Evolutionary conservation across 116 monocot species (phyloP).

Genomic region (Papilionanthe hybrid): DNA sequence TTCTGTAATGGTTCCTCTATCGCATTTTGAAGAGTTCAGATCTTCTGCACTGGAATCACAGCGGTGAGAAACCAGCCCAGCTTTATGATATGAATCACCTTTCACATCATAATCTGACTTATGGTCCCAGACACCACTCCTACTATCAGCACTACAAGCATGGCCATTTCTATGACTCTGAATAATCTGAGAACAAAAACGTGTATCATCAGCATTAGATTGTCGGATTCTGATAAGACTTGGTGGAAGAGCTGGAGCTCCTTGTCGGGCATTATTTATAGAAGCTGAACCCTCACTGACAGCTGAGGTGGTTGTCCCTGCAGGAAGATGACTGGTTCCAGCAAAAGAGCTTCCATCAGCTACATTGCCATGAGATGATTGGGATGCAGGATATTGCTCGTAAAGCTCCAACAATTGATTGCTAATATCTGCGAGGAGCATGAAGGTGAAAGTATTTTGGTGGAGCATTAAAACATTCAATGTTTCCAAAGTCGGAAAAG

Average conservation of each 20-base stretch:
- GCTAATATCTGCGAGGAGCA: conserved; percentile 28
- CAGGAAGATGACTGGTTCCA: conserved; percentile 9
- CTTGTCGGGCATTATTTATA: neutral
- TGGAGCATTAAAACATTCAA: too few relatives aligned
- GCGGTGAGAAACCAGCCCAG: too few relatives aligned
- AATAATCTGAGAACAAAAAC: neutral
- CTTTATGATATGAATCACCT: neutral
- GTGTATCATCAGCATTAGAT: too few relatives aligned
- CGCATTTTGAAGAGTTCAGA: too few relatives aligned
- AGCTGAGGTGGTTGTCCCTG: conserved; percentile 2
- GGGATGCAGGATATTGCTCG: conserved; percentile 24
- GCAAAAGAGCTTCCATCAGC: conserved; percentile 18
- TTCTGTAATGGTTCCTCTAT: too few relatives aligned
- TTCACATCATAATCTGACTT: neutral
- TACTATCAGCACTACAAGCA: neutral
- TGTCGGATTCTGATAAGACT: neutral
- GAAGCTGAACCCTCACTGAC: conserved; percentile 7
- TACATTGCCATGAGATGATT: conserved; percentile 22
- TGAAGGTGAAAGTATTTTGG: neutral
- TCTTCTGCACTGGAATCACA: too few relatives aligned
- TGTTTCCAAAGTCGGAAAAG: neutral
- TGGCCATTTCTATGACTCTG: neutral
- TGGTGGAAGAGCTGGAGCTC: neutral
- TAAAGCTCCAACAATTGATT: conserved; percentile 43
- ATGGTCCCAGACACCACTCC: neutral